Percentiles rank a stretch among this genome's conserved stretches.
phyloP scores from a whole-genome alignment of 2,329 filamentous ascomycete species.

The Botrytis hyacinthi region DNA sequence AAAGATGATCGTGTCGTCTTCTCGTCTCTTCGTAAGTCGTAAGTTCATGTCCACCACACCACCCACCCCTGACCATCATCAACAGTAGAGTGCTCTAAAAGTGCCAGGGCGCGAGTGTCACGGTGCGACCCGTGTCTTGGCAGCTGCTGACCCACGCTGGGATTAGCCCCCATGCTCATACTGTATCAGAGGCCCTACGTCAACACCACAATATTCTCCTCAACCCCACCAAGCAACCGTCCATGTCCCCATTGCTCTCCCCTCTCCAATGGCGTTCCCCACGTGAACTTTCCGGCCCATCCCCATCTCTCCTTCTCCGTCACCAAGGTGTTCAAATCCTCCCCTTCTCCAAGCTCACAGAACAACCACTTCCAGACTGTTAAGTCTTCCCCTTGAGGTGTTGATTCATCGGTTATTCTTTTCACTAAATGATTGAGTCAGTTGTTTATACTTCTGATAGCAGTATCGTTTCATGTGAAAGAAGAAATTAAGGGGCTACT shows the following conservation, averaged over 20 bases:
- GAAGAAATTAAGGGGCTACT: not conserved
- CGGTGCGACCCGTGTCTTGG: not conserved
- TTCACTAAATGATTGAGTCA: not conserved
- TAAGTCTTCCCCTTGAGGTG: not conserved
- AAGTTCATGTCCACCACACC: not conserved
- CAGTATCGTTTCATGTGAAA: not conserved
- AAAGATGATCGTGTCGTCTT: not conserved
- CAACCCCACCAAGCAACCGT: not conserved
- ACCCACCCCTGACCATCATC: not conserved
- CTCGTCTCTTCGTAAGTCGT: not conserved
- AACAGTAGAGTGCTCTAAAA: slow-evolving; percentile 9
- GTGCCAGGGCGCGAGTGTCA: not conserved
- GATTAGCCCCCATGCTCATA: not conserved
- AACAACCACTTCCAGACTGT: slow-evolving; percentile 3
- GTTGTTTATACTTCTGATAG: not conserved
- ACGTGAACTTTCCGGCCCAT: slow-evolving; percentile 1
- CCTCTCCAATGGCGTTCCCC: not conserved
- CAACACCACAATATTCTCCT: not conserved
- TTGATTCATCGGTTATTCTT: not conserved
- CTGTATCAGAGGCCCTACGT: not conserved
- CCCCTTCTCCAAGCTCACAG: not conserved
- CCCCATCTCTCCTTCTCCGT: not conserved
- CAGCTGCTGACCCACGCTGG: not conserved
- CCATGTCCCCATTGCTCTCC: not conserved
- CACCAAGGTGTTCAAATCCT: not conserved